Evolutionary conservation across 2,329 filamentous ascomycete species (phyloP), one percentile per base, ranked within the genome.

Genomic region (Rhytidhysteron rufulum): DNA sequence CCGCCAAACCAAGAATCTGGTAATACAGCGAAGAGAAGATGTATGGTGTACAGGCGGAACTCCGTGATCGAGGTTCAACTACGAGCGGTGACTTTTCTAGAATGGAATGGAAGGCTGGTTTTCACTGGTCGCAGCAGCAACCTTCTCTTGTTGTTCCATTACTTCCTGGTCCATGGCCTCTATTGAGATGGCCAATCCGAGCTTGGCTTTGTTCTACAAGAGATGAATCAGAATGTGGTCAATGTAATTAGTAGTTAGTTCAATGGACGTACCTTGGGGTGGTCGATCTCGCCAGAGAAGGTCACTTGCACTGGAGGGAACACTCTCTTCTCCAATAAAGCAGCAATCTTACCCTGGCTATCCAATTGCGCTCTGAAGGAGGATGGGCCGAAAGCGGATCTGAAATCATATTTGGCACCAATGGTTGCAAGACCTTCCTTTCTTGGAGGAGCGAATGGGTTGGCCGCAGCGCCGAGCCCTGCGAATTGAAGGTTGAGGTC

Each of bases 361-460:
- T 98, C 93, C 56, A 97, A 79, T 73, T 98, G 93, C 32, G 91
- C 93, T 51, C 91, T 83, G 82, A 96, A 95, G 31, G 88, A 93
- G 37, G 88, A 93, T 40, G 88, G 93, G n/a, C n/a, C n/a, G n/a
- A n/a, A n/a, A n/a, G n/a, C n/a, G 72, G 89, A 87, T 62, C 88
- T 82, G 81, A 98, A 98, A 67, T 96, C 91, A 72, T 98, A 98
- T 73, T 98, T 98, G 65, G 89, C 88, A 59, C 91, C 93, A 57
- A 97, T 79, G 40, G 90, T 88, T 39, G 94, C 90, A 46, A 88
- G 79, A 41, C 93, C 93, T 68, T 98, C 90, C 69, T 89, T 91
- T 66, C 83, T 80, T 39, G 83, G 66, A 34, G 82, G 82, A 44
- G 77, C 81, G 58, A 88, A 88, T 48, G 80, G 79, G 38, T 79